Percentiles rank a stretch among this genome's conserved stretches.
Conservation (phyloP, 148 eudicot species). For the Limonium bicolor region DNA sequence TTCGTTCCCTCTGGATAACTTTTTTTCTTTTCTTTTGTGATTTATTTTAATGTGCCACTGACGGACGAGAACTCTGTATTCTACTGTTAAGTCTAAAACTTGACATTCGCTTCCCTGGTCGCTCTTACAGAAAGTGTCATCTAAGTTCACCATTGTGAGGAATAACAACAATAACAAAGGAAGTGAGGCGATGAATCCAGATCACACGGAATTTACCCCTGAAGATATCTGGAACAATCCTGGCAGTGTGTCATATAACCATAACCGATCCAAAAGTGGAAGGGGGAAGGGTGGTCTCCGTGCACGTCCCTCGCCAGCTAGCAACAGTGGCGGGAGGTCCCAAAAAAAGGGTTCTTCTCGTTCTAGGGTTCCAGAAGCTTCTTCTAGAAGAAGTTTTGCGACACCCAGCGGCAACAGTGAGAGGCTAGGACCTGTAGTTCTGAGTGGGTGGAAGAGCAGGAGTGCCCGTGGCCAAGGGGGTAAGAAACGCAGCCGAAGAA, state of each 20-base stretch:
- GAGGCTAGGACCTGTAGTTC: slow-evolving; percentile 23
- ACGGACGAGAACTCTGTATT: neutral
- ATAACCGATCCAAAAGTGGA: slow-evolving; percentile 16
- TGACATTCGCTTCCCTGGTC: slow-evolving; percentile 1
- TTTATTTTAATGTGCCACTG: neutral
- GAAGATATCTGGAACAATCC: slow-evolving; percentile 26
- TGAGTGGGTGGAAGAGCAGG: slow-evolving; percentile 40
- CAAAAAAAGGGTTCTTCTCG: slow-evolving; percentile 27
- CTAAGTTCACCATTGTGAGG: slow-evolving; percentile 21
- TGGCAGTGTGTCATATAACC: slow-evolving; percentile 12
- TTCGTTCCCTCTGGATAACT: no score
- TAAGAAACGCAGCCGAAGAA: slow-evolving; percentile 38
- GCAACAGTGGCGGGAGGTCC: slow-evolving; percentile 47
- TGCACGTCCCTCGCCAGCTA: slow-evolving; percentile 16
- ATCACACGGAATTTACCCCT: slow-evolving; percentile 13
- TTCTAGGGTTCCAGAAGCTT: slow-evolving; percentile 8
- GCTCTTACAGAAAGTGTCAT: slow-evolving; percentile 33
- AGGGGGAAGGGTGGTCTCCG: slow-evolving; percentile 30
- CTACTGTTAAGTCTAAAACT: neutral
- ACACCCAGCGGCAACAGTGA: slow-evolving; percentile 10
- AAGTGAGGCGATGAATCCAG: slow-evolving; percentile 25
- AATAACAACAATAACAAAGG: no score
- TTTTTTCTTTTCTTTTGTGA: neutral
- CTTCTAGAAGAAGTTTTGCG: slow-evolving; percentile 14
- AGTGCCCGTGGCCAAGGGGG: slow-evolving; percentile 37